Base-by-base conservation (phyloP, 768 basidiomycete genomes). In the Agrocybe praecox region DNA sequence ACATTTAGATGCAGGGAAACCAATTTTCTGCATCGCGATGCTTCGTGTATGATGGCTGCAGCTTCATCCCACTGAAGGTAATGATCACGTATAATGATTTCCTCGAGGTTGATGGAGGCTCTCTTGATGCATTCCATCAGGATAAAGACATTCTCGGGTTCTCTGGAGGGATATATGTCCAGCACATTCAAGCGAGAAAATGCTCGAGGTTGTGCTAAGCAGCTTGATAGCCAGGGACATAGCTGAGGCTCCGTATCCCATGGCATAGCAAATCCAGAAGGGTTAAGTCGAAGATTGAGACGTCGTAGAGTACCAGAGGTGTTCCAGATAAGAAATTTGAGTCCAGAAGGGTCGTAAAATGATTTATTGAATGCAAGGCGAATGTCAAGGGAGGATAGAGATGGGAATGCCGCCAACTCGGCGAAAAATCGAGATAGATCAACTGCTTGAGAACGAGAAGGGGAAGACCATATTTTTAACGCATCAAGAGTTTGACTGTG, bases 341-440 rank as follows among this genome's bases (percentile, higher is more conserved):
- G 63, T 3, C 76, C 75, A 24, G 67, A 68, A 2, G 76, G 66
- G 55, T 79, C 65, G 6, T 62, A 50, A 51, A 77, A 73, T 8
- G 73, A 69, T 36, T 67, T 67, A 55, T 76, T 74, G 62, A 79
- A 78, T 17, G 74, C 65, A 21, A 74, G 69, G 8, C 74, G 73
- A 17, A 79, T 56, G 32, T 67, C 67, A 45, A 79, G 65, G 29
- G 63, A 55, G 21, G 63, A 56, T 22, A 81, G 67, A 11, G 46
- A 54, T 7, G 75, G 74, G 50, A 79, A 76, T 5, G 61, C 60
- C 1, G 54, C 50, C 11, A 76, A 55, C 29, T 64, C 56, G 40
- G 62, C 12, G n/a, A 81, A 78, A 49, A 80, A 69, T 0, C 60
- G 45, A 4, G 79, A 79, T 19, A 80, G 65, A 50, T 80, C 76